Evolutionary conservation across 108 stramenopile species (phyloP), one percentile per base, ranked within the genome.

Genomic region (Cyclotella cryptica): DNA sequence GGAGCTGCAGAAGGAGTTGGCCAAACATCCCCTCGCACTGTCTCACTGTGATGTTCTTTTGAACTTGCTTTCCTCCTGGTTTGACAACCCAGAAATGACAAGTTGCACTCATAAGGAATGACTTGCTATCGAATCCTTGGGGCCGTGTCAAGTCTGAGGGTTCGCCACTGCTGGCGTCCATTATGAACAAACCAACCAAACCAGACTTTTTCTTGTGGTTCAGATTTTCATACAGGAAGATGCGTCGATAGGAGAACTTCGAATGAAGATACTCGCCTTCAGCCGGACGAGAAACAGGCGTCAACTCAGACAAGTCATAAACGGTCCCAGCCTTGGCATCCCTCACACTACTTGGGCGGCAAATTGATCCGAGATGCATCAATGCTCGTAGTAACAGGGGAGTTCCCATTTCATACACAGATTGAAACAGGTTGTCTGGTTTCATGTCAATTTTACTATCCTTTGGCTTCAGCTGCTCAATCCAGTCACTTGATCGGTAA

Each of bases 341-440:
- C 54, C 29, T 67, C 78, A 41, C 55, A 57, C 64, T 65, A 22
- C 60, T 68, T 44, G 86, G 81, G 19, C 86, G 88, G 14, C 91
- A 89, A 43, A 98, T 80, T 59, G 90, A 93, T 21, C 98, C 98
- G 12, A 97, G 77, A 61, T 93, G 86, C 35, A 87, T 86, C 74
- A 98, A 49, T 26, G 92, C 91, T 18, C 89, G 83, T 60, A 90
- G 85, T 70, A 91, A 75, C 49, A 96, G 79, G 17, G 98, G 96
- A 3, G 92, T 85, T 26, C 89, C 87, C 62, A 89, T 85, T 78
- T 97, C 97, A 78, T 94, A 99, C 22, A 97, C 92, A 26, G 89
- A 91, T 41, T 92, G 85, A 46, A 98, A 77, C 28, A 73, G 22
- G 68, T 74, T 81, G 18, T 87, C 85, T 42, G 86, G 46, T 54